Conservation (phyloP, 2,329 filamentous ascomycete species). For the Fusarium sp. region DNA sequence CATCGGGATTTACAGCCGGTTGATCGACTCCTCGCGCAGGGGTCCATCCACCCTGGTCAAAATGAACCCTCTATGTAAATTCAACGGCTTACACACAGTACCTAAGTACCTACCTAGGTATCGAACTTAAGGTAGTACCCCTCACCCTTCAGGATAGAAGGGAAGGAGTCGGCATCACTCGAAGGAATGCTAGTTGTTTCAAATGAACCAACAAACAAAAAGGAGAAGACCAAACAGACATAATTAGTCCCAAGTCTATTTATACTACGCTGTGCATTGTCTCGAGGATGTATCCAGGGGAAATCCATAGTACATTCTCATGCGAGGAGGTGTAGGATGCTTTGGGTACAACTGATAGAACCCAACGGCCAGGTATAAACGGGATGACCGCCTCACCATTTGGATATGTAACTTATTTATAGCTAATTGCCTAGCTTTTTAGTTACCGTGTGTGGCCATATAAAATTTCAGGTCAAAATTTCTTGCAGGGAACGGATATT, state of each 20-base stretch:
- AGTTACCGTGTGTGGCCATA: neutral
- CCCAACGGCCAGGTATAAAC: slow-evolving; percentile 15
- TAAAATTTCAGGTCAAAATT: neutral
- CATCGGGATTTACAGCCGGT: slow-evolving; percentile 26
- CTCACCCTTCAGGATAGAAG: neutral
- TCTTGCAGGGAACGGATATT: neutral
- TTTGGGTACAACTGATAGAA: slow-evolving; percentile 11
- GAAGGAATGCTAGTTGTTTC: slow-evolving; percentile 7
- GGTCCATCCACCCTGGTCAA: slow-evolving; percentile 27
- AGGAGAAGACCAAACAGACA: neutral
- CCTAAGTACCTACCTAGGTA: too few species aligned
- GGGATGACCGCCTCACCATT: neutral
- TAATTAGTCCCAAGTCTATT: neutral
- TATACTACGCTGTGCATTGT: neutral
- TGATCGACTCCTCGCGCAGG: slow-evolving; percentile 23
- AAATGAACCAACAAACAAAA: neutral
- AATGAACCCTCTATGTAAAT: slow-evolving; percentile 1
- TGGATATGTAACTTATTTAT: neutral
- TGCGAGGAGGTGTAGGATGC: slow-evolving; percentile 25
- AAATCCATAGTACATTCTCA: slow-evolving; percentile 20
- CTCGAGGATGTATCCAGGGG: slow-evolving; percentile 3
- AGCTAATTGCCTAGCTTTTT: neutral
- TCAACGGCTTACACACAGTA: neutral
- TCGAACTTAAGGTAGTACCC: neutral
- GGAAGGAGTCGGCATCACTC: neutral